phyloP scores from a whole-genome alignment of 73 alveolate species.

The Paramecium caudatum region DNA sequence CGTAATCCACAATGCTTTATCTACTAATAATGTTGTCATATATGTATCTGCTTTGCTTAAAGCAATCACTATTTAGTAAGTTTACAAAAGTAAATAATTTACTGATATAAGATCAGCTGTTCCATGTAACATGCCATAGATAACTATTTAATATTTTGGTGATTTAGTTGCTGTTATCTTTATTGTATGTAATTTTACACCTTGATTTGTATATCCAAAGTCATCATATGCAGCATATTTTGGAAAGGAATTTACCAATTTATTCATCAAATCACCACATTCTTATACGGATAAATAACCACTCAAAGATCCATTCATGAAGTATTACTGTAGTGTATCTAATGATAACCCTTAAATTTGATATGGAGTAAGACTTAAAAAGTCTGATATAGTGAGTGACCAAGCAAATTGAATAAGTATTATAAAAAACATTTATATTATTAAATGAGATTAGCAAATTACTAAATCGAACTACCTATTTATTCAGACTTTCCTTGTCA shows the following conservation, averaged over 20 bases:
- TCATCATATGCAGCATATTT: neutral
- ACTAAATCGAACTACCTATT: conserved; percentile 53
- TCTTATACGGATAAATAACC: neutral
- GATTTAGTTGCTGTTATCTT: conserved; percentile 3
- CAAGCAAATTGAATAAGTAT: conserved; percentile 22
- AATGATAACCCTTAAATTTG: neutral
- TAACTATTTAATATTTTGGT: conserved; percentile 12
- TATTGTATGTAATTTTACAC: neutral
- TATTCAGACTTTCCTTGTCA: neutral
- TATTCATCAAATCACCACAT: neutral
- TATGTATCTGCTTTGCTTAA: neutral
- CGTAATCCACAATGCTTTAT: neutral
- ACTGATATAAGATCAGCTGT: conserved; percentile 16
- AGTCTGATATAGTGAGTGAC: neutral
- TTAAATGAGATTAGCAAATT: neutral
- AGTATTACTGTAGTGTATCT: conserved; percentile 8
- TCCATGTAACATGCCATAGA: conserved; percentile 28
- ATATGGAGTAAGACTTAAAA: conserved; percentile 17
- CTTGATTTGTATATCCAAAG: neutral
- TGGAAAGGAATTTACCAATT: conserved; percentile 21
- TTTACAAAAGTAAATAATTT: neutral
- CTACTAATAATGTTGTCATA: neutral
- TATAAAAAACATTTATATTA: conserved; percentile 27
- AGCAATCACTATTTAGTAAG: neutral
- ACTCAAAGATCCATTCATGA: neutral